phyloP scores from a whole-genome alignment of 1,139 yeast species.

The Saccharomyces hybrid region DNA sequence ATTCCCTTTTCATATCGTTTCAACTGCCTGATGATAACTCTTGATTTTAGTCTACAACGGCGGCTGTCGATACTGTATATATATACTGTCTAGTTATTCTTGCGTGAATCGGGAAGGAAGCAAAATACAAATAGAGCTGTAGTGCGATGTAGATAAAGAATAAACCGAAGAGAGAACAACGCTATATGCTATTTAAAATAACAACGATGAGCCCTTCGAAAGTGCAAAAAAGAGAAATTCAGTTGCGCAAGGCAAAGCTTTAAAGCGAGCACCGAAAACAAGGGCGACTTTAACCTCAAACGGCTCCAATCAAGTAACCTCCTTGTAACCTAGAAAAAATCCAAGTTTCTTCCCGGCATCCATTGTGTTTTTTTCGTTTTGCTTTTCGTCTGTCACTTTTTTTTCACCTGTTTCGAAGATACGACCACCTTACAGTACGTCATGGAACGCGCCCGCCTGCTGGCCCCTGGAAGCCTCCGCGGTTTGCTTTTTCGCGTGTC shows the following conservation, averaged over 20 bases:
- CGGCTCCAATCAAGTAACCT: not conserved
- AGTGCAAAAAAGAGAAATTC: not conserved
- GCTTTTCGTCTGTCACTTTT: not conserved
- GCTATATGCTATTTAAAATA: not conserved
- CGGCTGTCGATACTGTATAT: too few relatives aligned
- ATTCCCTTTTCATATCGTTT: slow-evolving; percentile 42
- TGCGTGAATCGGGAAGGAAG: not conserved
- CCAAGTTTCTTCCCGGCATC: not conserved
- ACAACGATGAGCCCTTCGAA: not conserved
- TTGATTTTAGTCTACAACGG: not conserved
- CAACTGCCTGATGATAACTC: not conserved
- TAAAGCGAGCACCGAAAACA: not conserved
- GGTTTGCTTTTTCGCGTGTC: not conserved
- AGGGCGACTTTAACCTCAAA: not conserved
- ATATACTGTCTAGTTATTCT: not conserved
- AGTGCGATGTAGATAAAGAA: not conserved
- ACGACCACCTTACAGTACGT: not conserved
- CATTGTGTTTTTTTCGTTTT: not conserved
- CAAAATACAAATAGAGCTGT: too few relatives aligned
- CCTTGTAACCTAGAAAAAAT: not conserved
- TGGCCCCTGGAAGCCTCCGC: not conserved
- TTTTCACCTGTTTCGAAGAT: not conserved
- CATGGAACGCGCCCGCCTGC: not conserved
- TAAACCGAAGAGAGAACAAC: not conserved
- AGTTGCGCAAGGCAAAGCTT: not conserved